Evolutionary conservation across 1,139 yeast species (phyloP), one percentile per base, ranked within the genome.

Genomic region (Hyphopichia burtonii): DNA sequence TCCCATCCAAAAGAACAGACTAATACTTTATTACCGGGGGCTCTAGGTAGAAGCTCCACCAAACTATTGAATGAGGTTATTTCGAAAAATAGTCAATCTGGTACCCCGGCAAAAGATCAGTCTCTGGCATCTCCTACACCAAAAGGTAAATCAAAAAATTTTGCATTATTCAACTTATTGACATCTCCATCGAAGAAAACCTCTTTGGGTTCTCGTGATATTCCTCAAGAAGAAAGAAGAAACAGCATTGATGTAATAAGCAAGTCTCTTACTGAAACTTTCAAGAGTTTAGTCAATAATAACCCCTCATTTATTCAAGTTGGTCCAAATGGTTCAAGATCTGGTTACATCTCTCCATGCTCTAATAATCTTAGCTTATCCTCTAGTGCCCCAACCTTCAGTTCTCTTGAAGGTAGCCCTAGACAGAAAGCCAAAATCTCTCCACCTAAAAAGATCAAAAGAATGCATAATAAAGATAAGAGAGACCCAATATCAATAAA

Each of bases 11-110:
- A n/a, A 12, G 27, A 19, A 17, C n/a, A 31, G 4, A 25, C 28
- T n/a, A 47, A 41, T 12, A 41, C 39, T 11, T 41, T 37, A 28
- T 39, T 25, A 30, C 23, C 33, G 22, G 28, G 28, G 7, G 11
- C 7, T 4, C 11, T 25, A 10, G 28, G 28, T 23, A 39, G 37
- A 28, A 46, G 40, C 27, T 47, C 58, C 3, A 46, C 51, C 23
- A 48, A 52, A 3, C 41, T 59, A 18, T 48, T 60, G 41, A 52
- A 45, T 32, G 56, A 58, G 28, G 59, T 57, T 16, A 58, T 59
- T 30, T 38, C 38, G 30, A 39, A 53, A 38, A 41, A 30, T 23
- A 28, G 48, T 44, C 38, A 50, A 42, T 19, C 39, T 14, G 9
- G n/a, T n/a, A 4, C 30, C 14, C 30, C 30, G 5, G 23, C 15